Evolutionary conservation across 805 yeast genomes (phyloP).

Genomic region (Lipomyces yamadae): DNA sequence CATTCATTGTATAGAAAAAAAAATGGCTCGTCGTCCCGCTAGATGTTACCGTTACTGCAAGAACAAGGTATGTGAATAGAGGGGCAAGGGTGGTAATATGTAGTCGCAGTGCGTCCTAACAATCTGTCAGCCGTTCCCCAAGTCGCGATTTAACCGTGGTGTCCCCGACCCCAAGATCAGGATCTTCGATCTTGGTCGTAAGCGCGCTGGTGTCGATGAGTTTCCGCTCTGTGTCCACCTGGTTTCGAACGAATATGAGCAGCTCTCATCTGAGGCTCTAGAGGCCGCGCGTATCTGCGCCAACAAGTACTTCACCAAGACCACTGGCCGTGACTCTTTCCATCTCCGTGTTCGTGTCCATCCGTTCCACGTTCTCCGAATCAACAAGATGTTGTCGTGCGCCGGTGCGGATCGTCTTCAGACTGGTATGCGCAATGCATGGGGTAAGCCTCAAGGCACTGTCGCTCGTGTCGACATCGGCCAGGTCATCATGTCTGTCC

Average conservation of each 20-base stretch:
- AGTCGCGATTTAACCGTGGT: constrained; percentile 99
- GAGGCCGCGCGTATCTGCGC: constrained; percentile 99
- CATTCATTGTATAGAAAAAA: constrained; percentile 50
- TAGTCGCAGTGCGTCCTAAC: neutral
- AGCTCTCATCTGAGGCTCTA: constrained; percentile 98
- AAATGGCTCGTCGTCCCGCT: constrained; percentile 99
- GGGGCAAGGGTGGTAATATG: neutral
- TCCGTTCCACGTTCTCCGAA: constrained; percentile 99
- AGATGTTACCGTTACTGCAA: constrained; percentile 99
- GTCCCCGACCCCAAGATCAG: constrained; percentile 99
- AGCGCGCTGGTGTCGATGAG: constrained; percentile 99
- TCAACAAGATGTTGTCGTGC: constrained; percentile 99
- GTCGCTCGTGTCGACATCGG: constrained; percentile 99
- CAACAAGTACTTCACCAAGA: constrained; percentile 97
- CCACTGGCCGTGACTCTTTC: constrained; percentile 99
- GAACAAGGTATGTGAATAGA: constrained; percentile 64
- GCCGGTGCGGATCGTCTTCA: constrained; percentile 99
- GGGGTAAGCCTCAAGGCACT: constrained; percentile 99
- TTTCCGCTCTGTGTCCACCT: constrained; percentile 99
- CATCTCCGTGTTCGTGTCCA: constrained; percentile 99
- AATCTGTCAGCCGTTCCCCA: constrained; percentile 83
- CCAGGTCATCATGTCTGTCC: constrained; percentile 95
- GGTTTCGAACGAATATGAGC: constrained; percentile 99
- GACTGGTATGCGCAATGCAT: constrained; percentile 99
- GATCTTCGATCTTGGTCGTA: constrained; percentile 98